Base-by-base conservation (phyloP, 345 rosid genomes). In the Gossypium thurberi region DNA sequence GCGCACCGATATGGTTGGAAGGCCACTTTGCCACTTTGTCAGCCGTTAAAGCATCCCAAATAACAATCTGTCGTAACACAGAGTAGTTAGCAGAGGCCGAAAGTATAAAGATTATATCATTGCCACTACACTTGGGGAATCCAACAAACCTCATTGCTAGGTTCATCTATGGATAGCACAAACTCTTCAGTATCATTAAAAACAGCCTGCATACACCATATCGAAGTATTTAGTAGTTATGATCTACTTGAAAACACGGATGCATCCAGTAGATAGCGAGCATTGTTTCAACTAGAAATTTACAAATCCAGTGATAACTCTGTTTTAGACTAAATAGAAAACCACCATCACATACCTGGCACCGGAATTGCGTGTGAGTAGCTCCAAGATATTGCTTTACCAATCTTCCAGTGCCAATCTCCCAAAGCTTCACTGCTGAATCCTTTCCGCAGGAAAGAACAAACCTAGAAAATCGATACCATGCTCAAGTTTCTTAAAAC, bases 391-490 rank as follows among this genome's bases (percentile, higher is more conserved):
- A 90, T 62, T 93, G 93, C 73, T 84, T 89, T 60, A 91, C 88
- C 83, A 90, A 82, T 82, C 87, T 84, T 76, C 94, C 96, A 6
- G 91, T 80, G 73, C 87, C 84, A 74, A 90, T 80, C 78, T 93
- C 98, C 96, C 98, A 90, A 70, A 92, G 83, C 84, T 90, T 92
- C 72, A 85, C 81, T 7, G 85, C 78, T 15, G 90, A 92, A 79
- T 92, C 96, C 78, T 90, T 92, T 74, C 96, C 92, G 42, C 89
- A 89, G 2, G 98, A 90, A 43, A 92, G 88, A 60, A 92, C 84
- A 85, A 83, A 92, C 87, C 98, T 90, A 82, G 67, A 71, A 77
- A 74, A 69, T 69, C 33, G 33, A 70, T 47, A 20, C 13, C 25
- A 70, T 17, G 71, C 82, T 62, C 66, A 74, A 26, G 25, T 21